Conservation (phyloP, 352 stramenopile species). For the Saprolegnia parasitica region DNA sequence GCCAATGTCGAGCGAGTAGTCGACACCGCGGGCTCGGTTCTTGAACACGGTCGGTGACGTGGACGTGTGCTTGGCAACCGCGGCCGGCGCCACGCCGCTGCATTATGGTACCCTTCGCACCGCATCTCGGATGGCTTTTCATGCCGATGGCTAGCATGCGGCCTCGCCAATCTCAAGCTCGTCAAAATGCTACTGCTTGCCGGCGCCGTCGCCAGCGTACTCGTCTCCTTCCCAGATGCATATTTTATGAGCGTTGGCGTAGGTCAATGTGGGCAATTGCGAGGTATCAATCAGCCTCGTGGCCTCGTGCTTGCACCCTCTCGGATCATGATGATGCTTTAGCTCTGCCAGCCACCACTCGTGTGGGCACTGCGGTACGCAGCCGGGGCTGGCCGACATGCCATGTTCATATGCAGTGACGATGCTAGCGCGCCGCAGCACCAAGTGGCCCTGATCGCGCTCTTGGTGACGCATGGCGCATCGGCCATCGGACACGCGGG, state of each 20-base stretch:
- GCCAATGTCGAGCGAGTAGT: slow-evolving; percentile 28
- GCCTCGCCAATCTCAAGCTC: slow-evolving; percentile 1
- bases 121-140: not conserved
- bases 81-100: slow-evolving; percentile 51
- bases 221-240: not conserved
- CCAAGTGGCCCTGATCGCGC: slow-evolving; percentile 50
- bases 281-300: slow-evolving; percentile 35
- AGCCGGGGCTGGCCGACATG: too few species aligned
- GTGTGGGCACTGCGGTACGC: slow-evolving; percentile 21
- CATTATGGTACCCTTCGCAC: slow-evolving; percentile 45
- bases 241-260: not conserved
- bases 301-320: too few species aligned
- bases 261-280: not conserved
- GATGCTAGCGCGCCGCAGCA: not conserved
- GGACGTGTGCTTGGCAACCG: slow-evolving; percentile 47
- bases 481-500: slow-evolving; percentile 43
- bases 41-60: slow-evolving; percentile 41
- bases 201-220: not conserved
- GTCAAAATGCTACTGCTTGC: slow-evolving; percentile 12
- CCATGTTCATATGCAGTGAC: too few species aligned
- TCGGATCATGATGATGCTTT: slow-evolving; percentile 30
- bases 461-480: slow-evolving; percentile 36
- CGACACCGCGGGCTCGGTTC: slow-evolving; percentile 41
- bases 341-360: slow-evolving; percentile 15
- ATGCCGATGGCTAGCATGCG: slow-evolving; percentile 10